These are phyloP conservation scores for Rutstroemia sp. DNA, from an alignment of 2,329 filamentous ascomycete genomes.

Conservation along the genomic window DNA sequence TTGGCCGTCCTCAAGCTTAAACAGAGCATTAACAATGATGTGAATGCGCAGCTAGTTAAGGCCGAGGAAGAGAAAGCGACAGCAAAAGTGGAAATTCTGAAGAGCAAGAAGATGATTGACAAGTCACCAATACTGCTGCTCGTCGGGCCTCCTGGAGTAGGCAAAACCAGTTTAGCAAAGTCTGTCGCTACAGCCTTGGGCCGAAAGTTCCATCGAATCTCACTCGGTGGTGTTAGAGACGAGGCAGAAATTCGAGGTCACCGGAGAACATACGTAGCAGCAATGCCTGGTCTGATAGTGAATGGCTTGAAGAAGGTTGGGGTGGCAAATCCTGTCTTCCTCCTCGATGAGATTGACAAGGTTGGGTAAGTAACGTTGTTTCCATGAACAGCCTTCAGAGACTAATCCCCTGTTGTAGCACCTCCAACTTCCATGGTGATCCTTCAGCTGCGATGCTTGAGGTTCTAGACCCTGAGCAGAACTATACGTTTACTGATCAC, in stretches of 20 bases:
- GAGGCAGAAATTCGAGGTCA: slow-evolving; percentile 97
- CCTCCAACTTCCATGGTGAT: slow-evolving; percentile 87
- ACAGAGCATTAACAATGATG: slow-evolving; percentile 76
- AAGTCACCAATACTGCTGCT: slow-evolving; percentile 94
- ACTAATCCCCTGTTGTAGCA: slow-evolving; percentile 34
- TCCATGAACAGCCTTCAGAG: background rate
- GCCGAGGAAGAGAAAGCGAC: slow-evolving; percentile 50
- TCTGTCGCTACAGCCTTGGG: slow-evolving; percentile 88
- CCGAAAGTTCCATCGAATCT: slow-evolving; percentile 94
- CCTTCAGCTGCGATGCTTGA: slow-evolving; percentile 97
- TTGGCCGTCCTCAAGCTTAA: slow-evolving; percentile 93
- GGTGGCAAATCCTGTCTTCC: slow-evolving; percentile 88
- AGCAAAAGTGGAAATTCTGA: slow-evolving; percentile 63
- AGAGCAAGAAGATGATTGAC: slow-evolving; percentile 79
- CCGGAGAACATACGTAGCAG: slow-evolving; percentile 90
- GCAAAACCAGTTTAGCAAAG: slow-evolving; percentile 91
- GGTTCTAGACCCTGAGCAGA: slow-evolving; percentile 95
- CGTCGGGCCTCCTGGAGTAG: slow-evolving; percentile 86
- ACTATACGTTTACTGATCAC: slow-evolving; percentile 89
- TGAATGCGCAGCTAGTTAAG: slow-evolving; percentile 70
- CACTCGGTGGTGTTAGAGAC: slow-evolving; percentile 88
- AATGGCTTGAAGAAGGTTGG: slow-evolving; percentile 92
- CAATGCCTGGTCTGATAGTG: slow-evolving; percentile 96
- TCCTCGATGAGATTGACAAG: slow-evolving; percentile 98
- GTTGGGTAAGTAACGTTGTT: slow-evolving; percentile 43